Base-by-base conservation (phyloP, 2,329 filamentous ascomycete species). In the Fusarium abutilonis region DNA sequence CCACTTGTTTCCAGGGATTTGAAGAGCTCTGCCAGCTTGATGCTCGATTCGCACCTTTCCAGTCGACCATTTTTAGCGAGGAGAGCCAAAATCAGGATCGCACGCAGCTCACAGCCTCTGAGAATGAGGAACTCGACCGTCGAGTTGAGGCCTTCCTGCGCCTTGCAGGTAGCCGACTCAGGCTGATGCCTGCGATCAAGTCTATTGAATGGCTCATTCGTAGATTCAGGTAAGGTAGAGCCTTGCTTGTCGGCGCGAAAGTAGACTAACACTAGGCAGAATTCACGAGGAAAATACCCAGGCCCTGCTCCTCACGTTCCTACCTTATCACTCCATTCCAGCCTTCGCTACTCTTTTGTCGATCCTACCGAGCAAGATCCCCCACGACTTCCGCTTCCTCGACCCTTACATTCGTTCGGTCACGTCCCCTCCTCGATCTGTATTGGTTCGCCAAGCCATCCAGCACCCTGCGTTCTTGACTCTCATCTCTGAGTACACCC, bases 171-270 rank as follows among this genome's bases (percentile, higher is more conserved):
- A 87, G 88, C 23, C 86, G 90, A 36, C 75, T 99, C 65, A 83
- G 94, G 63, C 81, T 99, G 29, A 93, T 89, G 79, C 94, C 95
- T 36, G 92, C 92, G 1, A 86, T 97, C 50, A 96, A 96, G 77
- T 88, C 93, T 14, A 83, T 98, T 34, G 96, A 99, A 79, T 99
- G 95, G 95, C 83, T 99, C 42, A 85, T 99, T 51, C 84, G 95
- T 71, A 85, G 94, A 70, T 99, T 98, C 72, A 87, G 89, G 92
- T 96, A 80, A 60, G 83, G 69, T 8, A 6, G 26, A 15, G n/a
- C 29, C 17, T 31, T 41, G 10, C 19, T 15, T 26, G 11, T 32
- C 26, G 9, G n/a, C 8, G 32, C 21, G 40, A 23, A 39, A 48
- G n/a, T 9, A 43, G 13, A 36, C 48, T 56, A 56, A 67, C 21